A percentile compares a stretch with the other conserved stretches of the same genome.
phyloP scores from a whole-genome alignment of 2,329 filamentous ascomycete species.

The Chaetomium sp. region DNA sequence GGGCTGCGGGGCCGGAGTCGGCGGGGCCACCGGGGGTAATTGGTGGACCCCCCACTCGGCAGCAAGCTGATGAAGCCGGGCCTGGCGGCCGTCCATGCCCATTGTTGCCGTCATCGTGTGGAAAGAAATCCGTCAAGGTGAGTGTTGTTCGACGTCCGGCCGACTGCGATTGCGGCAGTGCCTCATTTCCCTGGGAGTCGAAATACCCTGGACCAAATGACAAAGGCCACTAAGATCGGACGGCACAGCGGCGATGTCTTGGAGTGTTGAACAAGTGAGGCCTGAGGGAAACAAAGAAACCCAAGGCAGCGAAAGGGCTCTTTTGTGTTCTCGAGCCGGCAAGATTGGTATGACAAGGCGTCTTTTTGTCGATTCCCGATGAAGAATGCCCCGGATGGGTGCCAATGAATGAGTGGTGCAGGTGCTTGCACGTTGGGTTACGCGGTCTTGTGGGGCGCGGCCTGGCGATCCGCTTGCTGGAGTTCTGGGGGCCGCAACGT shows the following conservation, averaged over 20 bases:
- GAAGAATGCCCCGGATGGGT: neutral
- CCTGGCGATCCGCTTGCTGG: neutral
- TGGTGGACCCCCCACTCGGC: conserved; percentile 43
- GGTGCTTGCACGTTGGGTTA: neutral
- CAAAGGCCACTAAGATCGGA: too few relatives aligned
- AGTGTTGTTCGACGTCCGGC: too few relatives aligned
- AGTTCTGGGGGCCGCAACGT: neutral
- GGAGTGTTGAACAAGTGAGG: too few relatives aligned
- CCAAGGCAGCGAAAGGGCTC: too few relatives aligned
- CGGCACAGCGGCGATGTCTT: too few relatives aligned
- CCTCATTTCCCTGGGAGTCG: too few relatives aligned
- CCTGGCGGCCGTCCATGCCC: conserved; percentile 34
- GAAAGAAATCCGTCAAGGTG: too few relatives aligned
- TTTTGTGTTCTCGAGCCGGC: too few relatives aligned
- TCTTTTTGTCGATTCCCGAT: neutral
- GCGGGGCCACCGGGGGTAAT: conserved; percentile 33
- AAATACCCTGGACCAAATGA: too few relatives aligned
- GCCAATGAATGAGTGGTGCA: neutral
- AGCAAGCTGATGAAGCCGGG: conserved; percentile 45
- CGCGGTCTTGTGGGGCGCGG: conserved; percentile 10
- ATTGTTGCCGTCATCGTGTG: neutral
- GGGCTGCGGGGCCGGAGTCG: conserved; percentile 32
- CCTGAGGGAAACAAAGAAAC: too few relatives aligned
- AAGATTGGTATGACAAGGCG: too few relatives aligned
- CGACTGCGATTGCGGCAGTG: too few relatives aligned